Evolutionary conservation across 805 yeast genomes (phyloP), one percentile per base, ranked within the genome.

Genomic region (Candida michaelii): DNA sequence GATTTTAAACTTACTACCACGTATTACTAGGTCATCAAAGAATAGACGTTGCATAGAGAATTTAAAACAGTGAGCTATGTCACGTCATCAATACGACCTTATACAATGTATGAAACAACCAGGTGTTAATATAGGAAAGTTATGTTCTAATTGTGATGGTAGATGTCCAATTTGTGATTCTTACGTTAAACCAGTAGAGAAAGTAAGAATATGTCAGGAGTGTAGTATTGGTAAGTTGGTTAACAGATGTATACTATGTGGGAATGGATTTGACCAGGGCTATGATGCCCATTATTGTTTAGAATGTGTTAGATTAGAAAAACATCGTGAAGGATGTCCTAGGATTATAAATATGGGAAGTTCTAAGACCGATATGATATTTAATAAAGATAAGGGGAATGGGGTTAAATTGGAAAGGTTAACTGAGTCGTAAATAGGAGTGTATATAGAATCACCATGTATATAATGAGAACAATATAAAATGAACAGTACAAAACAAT

Each of bases 241-340:
- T 1, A 77, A 74, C 14, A 77, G 75, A 47, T 90, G 98, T 59
- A 80, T 90, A n/a, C 67, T 89, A 15, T 90, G 98, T 64, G 85
- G 87, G 15, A 69, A 71, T 19, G 66, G 63, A 33, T 88, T 89
- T 5, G 73, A 75, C 11, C 47, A 46, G 24, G 70, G 69, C 2
- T 44, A 54, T 2, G 59, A 60, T 12, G 96, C 97, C 0, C 85
- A 71, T 54, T 91, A 87, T 60, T 90, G 98, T 56, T 73, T 77
- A 49, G 96, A 89, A 57, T 90, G 98, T 61, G 90, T 89, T 4
- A 58, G 77, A 37, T 56, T 77, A 30, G 97, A 89, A 56, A 81
- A 80, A 54, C 88, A 86, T 56, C 69, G 96, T 33, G 97, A 90
- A 59, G 98, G 98, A 0, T 90, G 98, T 66, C 97, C 97, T 1